phyloP scores from a whole-genome alignment of 306 rosid species.

The Hylodesmum podocarpum region DNA sequence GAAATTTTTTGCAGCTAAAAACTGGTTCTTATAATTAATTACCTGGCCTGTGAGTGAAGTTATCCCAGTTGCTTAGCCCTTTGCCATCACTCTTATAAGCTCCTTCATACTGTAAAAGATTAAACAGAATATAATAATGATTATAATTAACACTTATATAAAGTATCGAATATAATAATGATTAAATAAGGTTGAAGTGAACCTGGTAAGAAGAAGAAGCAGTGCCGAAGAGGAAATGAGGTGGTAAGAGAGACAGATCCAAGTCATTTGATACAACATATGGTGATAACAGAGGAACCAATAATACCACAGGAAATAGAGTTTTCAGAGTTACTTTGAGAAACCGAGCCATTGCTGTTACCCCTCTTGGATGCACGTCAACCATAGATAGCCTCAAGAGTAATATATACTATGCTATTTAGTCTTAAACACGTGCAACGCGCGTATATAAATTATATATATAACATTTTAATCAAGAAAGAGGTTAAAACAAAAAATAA shows the following conservation, averaged over 20 bases:
- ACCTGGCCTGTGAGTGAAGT: constrained; percentile 62
- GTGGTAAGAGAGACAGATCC: constrained; percentile 28
- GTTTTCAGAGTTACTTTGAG: too few relatives aligned
- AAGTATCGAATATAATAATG: too few relatives aligned
- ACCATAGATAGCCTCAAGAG: too few relatives aligned
- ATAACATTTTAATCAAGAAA: too few relatives aligned
- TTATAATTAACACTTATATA: too few relatives aligned
- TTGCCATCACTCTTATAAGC: constrained; percentile 63
- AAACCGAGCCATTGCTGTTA: constrained; percentile 8
- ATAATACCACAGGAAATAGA: too few relatives aligned
- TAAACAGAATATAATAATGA: not conserved
- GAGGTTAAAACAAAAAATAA: too few relatives aligned
- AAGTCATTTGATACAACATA: not conserved
- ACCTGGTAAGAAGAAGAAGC: constrained; percentile 82
- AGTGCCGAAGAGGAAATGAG: constrained; percentile 60
- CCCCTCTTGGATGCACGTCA: not conserved
- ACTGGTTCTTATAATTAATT: not conserved
- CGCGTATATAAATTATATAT: too few relatives aligned
- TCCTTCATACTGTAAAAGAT: constrained; percentile 57
- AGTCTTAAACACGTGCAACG: not conserved
- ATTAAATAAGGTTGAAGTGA: not conserved
- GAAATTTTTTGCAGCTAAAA: not conserved
- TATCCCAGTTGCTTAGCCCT: constrained; percentile 69
- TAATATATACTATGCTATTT: too few relatives aligned
- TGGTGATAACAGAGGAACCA: not conserved